These are phyloP conservation scores for Saccharum hybrid DNA, from an alignment of 202 grass and related monocot species.

Conservation along the genomic window DNA sequence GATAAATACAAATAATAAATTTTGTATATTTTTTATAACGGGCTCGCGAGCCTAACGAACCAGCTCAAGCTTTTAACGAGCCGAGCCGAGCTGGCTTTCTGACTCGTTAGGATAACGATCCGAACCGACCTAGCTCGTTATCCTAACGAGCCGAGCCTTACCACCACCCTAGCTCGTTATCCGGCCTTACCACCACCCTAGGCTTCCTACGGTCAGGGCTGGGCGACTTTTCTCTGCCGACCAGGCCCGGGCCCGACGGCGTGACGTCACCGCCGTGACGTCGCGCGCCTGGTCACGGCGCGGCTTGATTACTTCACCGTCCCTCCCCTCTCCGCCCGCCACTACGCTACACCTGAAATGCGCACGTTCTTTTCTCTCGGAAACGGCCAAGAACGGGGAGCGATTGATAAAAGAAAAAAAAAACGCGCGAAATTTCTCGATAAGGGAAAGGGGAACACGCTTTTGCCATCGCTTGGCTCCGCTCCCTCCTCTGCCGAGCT, in stretches of 20 bases:
- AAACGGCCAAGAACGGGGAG: background rate
- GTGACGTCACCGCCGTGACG: conserved; percentile 53
- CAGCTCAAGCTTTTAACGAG: no score
- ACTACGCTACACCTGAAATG: no score
- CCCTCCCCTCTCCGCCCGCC: background rate
- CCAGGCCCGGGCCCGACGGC: no score
- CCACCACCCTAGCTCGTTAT: no score
- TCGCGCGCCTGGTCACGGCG: conserved; percentile 21
- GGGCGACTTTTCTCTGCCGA: background rate
- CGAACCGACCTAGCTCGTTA: no score
- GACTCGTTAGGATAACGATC: no score
- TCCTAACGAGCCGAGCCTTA: no score
- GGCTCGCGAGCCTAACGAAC: no score
- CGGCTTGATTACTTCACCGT: conserved; percentile 1
- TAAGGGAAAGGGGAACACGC: background rate
- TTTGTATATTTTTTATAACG: no score
- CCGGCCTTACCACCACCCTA: no score
- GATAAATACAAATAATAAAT: no score
- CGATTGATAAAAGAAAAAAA: background rate
- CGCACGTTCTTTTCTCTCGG: conserved; percentile 36
- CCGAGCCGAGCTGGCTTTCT: no score
- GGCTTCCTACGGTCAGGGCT: background rate
- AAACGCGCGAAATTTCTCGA: conserved; percentile 33
- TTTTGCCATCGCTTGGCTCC: background rate
- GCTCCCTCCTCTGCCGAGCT: background rate